Conservation (phyloP, 805 yeast genomes). For the Candida mattraensis region DNA sequence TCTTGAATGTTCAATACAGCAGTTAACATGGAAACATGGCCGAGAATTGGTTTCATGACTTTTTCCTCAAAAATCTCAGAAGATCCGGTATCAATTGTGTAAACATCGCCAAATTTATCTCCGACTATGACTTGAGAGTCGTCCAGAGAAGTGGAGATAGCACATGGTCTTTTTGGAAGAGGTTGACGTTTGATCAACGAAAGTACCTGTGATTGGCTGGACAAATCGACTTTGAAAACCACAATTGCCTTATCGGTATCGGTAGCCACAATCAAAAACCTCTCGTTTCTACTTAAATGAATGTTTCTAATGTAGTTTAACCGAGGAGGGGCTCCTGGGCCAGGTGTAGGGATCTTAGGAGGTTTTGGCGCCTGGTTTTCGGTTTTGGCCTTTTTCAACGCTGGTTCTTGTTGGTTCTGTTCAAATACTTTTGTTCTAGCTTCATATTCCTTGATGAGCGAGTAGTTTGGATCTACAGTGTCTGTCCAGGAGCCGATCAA, state of each 20-base stretch:
- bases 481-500: constrained; percentile 66
- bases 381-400: too few relatives aligned
- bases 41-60: constrained; percentile 70
- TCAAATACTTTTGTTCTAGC: constrained; percentile 38
- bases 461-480: constrained; percentile 46
- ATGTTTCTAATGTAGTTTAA: constrained; percentile 69
- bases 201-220: constrained; percentile 41
- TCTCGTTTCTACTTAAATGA: constrained; percentile 50
- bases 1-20: constrained; percentile 52
- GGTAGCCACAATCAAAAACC: constrained; percentile 63
- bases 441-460: constrained; percentile 48
- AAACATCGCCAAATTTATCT: constrained; percentile 97
- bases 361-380: constrained; percentile 31
- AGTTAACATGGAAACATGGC: constrained; percentile 97
- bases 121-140: constrained; percentile 63
- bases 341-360: constrained; percentile 61
- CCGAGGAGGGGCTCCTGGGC: constrained; percentile 67
- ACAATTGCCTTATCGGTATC: constrained; percentile 83
- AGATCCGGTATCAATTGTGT: constrained; percentile 48
- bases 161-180: constrained; percentile 91
- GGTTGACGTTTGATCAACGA: constrained; percentile 63
- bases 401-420: too few relatives aligned
- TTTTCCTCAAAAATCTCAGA: constrained; percentile 37
- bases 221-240: constrained; percentile 47
- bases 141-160: constrained; percentile 59